Conservation (phyloP, 441 rosid genomes). For the Bocquillonia castaneifolia region DNA sequence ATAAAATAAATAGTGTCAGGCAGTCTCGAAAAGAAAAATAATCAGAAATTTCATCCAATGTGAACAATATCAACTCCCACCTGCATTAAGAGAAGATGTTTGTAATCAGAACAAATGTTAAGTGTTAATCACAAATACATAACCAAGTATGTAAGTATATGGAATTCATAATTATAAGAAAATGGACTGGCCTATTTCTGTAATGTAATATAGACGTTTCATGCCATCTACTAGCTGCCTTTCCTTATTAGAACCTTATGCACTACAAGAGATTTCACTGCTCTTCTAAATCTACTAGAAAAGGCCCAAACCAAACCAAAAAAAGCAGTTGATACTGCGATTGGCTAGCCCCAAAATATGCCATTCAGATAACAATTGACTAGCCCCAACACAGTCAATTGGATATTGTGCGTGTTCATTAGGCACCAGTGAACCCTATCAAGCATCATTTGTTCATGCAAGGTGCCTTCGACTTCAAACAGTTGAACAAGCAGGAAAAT, state of each 20-base stretch:
- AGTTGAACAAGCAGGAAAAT: background rate
- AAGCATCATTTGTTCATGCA: background rate
- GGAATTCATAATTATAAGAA: background rate
- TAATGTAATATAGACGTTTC: background rate
- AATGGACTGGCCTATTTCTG: background rate
- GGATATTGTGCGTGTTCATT: background rate
- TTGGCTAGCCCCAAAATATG: background rate
- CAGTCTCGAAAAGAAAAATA: background rate
- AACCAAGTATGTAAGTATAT: background rate
- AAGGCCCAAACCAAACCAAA: background rate
- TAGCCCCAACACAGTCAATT: background rate
- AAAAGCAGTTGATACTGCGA: background rate
- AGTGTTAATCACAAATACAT: background rate
- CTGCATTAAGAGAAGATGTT: slow-evolving; percentile 19
- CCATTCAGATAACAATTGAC: background rate
- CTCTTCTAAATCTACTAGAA: no score
- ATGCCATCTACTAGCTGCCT: background rate
- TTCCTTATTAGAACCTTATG: background rate
- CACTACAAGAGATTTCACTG: no score
- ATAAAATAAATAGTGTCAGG: background rate
- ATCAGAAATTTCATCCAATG: slow-evolving; percentile 7
- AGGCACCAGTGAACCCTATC: background rate
- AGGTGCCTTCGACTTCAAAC: background rate
- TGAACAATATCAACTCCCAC: slow-evolving; percentile 26
- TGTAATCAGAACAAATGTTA: background rate